A percentile compares a stretch with the other conserved stretches of the same genome.
Evolutionary conservation across 257 asterid species (phyloP).

Genomic region (Paraleonurus japonicus): DNA sequence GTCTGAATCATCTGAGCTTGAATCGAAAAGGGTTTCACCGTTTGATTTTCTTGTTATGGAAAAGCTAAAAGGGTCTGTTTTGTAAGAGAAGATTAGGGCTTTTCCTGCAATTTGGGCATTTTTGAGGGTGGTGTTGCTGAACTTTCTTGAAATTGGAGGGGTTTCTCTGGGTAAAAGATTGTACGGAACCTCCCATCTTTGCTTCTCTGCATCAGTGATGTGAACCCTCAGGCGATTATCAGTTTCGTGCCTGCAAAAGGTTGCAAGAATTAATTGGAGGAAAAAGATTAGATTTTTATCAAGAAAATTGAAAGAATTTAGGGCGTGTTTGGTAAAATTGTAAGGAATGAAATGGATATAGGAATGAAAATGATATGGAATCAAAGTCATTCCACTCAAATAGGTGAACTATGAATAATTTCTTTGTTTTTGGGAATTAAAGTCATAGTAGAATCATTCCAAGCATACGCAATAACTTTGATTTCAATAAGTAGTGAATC

Average conservation of each 20-base stretch:
- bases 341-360: no score
- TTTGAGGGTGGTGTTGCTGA: slow-evolving; percentile 19
- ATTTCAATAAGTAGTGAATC: no score
- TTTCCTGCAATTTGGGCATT: slow-evolving; percentile 36
- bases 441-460: no score
- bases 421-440: no score
- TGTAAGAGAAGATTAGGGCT: slow-evolving; percentile 58
- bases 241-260: slow-evolving; percentile 59
- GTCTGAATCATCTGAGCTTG: slow-evolving; percentile 50
- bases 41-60: slow-evolving; percentile 61
- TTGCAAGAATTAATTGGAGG: neutral
- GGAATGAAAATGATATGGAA: no score
- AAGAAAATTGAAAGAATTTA: neutral
- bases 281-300: neutral
- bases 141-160: slow-evolving; percentile 39
- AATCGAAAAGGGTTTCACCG: slow-evolving; percentile 64
- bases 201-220: slow-evolving; percentile 68
- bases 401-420: no score
- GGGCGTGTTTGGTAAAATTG: no score
- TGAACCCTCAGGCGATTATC: slow-evolving; percentile 61
- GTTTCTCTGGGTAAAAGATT: slow-evolving; percentile 56
- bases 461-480: no score
- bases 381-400: no score
- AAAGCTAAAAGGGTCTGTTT: slow-evolving; percentile 64
- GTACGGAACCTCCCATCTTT: slow-evolving; percentile 88